phyloP scores from a whole-genome alignment of 1,284 basidiomycete genomes.

The Heterobasidion parviporum region DNA sequence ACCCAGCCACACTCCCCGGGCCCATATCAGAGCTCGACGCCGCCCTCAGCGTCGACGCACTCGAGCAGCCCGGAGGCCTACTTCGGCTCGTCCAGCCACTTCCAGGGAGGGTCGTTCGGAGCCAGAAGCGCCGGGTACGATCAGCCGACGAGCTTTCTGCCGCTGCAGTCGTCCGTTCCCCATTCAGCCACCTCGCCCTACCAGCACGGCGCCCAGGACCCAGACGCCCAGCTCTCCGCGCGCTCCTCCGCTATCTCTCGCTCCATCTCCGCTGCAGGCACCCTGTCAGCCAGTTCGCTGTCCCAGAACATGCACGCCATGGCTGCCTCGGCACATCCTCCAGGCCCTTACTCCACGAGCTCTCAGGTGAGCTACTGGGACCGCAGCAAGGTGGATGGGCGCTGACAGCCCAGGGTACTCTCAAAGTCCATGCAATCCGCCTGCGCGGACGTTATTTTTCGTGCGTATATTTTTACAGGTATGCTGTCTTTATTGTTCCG shows the following conservation, averaged over 20 bases:
- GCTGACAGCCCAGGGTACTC: background rate
- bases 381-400: conserved; percentile 9
- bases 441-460: too few species aligned
- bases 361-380: conserved; percentile 3
- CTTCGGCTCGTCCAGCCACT: conserved; percentile 6
- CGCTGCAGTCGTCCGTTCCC: conserved; percentile 5
- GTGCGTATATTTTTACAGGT: too few species aligned
- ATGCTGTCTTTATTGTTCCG: too few species aligned
- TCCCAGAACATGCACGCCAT: background rate
- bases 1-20: conserved; percentile 18
- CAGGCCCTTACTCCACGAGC: conserved; percentile 1
- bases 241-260: conserved; percentile 5
- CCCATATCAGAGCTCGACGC: conserved; percentile 14
- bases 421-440: too few species aligned
- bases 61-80: conserved; percentile 11
- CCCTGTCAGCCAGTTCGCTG: background rate
- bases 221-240: conserved; percentile 4
- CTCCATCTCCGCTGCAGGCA: conserved; percentile 3
- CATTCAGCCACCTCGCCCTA: conserved; percentile 1
- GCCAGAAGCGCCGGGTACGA: conserved; percentile 6
- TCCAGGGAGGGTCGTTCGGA: conserved; percentile 5
- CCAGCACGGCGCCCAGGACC: conserved; percentile 5
- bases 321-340: background rate
- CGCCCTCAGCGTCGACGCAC: conserved; percentile 19
- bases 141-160: conserved; percentile 1